Evolutionary conservation across 2,329 filamentous ascomycete species (phyloP).

Genomic region (Botryotinia convoluta): DNA sequence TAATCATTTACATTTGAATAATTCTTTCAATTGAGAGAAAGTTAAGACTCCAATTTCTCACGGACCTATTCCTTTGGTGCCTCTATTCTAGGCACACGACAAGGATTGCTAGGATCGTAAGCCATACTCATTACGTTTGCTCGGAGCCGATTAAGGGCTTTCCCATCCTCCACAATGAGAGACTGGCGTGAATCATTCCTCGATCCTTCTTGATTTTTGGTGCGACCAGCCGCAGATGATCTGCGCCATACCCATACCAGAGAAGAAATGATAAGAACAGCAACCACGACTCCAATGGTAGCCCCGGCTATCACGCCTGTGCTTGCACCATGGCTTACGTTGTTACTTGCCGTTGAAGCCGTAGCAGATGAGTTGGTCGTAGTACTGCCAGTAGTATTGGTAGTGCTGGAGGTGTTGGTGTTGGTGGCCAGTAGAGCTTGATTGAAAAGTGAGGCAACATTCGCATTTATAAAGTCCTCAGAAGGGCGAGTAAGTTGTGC

Average conservation of each 20-base stretch:
- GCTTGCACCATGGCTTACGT: neutral
- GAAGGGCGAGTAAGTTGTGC: slow-evolving; percentile 1
- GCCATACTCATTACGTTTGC: slow-evolving; percentile 8
- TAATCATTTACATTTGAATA: neutral
- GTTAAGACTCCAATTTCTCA: neutral
- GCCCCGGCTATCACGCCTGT: slow-evolving; percentile 10
- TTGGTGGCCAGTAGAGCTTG: neutral
- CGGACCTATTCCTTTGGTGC: neutral
- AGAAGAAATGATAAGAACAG: slow-evolving; percentile 6
- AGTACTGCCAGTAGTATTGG: neutral
- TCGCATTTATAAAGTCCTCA: neutral
- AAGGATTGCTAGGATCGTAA: slow-evolving; percentile 10
- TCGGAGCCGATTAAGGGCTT: neutral
- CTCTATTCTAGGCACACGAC: neutral
- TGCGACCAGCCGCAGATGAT: neutral
- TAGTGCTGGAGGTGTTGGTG: neutral
- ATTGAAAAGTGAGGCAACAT: slow-evolving; percentile 12
- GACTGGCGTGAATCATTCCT: slow-evolving; percentile 1
- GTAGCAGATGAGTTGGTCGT: neutral
- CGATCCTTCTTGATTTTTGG: neutral
- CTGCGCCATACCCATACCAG: slow-evolving; percentile 11
- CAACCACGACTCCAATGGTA: slow-evolving; percentile 5
- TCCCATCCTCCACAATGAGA: slow-evolving; percentile 4
- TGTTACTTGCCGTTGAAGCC: neutral
- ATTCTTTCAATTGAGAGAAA: neutral